A percentile compares a stretch with the other conserved stretches of the same genome.
Evolutionary conservation across 306 rosid species (phyloP).

Genomic region (Vachellia pachyceras): DNA sequence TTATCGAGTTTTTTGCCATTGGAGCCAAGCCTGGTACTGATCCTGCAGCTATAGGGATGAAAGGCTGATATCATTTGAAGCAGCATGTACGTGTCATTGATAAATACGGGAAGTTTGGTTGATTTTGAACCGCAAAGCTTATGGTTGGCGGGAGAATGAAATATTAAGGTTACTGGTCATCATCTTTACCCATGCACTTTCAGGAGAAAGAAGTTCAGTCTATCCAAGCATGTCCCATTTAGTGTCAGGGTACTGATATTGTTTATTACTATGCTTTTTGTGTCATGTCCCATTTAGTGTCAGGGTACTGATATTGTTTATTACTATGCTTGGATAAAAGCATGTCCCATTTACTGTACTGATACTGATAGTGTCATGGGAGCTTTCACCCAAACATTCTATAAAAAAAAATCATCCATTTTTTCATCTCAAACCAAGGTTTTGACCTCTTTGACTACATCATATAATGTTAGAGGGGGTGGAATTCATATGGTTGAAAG

Average conservation of each 20-base stretch:
- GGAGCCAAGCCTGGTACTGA: conserved; percentile 61
- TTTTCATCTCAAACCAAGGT: too few species aligned
- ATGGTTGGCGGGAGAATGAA: conserved; percentile 29
- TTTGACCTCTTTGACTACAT: too few species aligned
- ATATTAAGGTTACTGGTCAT: not conserved
- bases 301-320: too few species aligned
- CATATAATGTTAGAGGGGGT: too few species aligned
- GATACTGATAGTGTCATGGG: too few species aligned
- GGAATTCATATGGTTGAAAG: too few species aligned
- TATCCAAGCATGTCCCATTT: not conserved
- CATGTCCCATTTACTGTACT: too few species aligned
- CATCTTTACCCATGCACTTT: not conserved
- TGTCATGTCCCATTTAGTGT: too few species aligned
- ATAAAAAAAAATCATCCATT: too few species aligned
- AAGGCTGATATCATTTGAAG: conserved; percentile 35
- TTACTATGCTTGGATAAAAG: too few species aligned
- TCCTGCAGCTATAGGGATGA: conserved; percentile 44
- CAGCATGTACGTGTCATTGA: not conserved
- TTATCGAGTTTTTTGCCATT: conserved; percentile 69
- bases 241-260: not conserved
- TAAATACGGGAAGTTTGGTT: not conserved
- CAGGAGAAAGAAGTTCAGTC: conserved; percentile 13
- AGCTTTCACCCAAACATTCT: too few species aligned
- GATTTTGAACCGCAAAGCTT: conserved; percentile 33
- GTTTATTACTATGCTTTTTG: conserved; percentile 28